Conservation (phyloP, 164 flowering plant genomes). For the Vitis labrusca region DNA sequence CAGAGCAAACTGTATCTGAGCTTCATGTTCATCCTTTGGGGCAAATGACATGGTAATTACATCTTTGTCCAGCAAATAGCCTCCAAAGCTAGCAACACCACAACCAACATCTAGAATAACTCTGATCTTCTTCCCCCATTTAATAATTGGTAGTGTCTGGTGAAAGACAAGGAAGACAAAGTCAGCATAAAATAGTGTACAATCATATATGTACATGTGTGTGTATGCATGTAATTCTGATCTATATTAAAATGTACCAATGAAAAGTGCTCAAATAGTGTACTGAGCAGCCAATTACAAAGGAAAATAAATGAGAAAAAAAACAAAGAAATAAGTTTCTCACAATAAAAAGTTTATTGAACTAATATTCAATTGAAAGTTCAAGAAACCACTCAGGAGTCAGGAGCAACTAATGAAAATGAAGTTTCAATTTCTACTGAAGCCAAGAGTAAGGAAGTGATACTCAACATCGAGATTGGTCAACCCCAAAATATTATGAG, state of each 20-base stretch:
- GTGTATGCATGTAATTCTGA: no score
- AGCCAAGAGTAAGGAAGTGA: no score
- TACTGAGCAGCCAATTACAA: no score
- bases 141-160: constrained; percentile 59
- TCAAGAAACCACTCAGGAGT: no score
- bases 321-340: background rate
- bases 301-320: background rate
- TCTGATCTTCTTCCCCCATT: constrained; percentile 76
- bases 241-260: no score
- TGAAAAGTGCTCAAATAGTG: no score
- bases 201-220: background rate
- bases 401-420: no score
- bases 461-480: no score
- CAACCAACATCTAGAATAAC: constrained; percentile 92
- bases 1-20: constrained; percentile 96
- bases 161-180: background rate
- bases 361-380: no score
- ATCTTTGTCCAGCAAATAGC: constrained; percentile 71
- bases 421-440: no score
- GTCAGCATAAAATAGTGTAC: background rate
- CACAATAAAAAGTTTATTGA: no score
- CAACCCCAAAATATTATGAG: no score
- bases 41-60: constrained; percentile 94
- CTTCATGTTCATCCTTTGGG: constrained; percentile 97
- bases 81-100: constrained; percentile 99